Percentiles rank a stretch among this genome's conserved stretches.
Conservation (phyloP, 192 early-diverging fungal species). For the Coemansia sp. region DNA sequence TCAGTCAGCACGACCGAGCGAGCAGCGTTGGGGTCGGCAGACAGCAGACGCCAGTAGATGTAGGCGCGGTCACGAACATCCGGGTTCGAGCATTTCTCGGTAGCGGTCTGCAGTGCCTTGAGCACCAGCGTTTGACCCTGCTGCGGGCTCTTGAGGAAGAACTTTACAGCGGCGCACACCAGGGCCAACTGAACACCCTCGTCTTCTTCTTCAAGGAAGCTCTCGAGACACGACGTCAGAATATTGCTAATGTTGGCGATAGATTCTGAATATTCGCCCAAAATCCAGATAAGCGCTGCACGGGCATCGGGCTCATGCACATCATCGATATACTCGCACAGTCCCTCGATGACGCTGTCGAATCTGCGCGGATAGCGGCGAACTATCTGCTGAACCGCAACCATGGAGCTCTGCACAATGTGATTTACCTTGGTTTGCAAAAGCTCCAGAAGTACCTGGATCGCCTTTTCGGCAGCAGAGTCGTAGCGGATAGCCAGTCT, state of each 20-base stretch:
- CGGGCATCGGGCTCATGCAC: slow-evolving; percentile 91
- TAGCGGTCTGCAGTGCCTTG: slow-evolving; percentile 81
- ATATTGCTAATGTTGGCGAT: slow-evolving; percentile 82
- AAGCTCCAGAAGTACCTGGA: slow-evolving; percentile 86
- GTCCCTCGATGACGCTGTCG: slow-evolving; percentile 77
- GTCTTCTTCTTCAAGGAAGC: slow-evolving; percentile 81
- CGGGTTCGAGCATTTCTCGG: slow-evolving; percentile 87
- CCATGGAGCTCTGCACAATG: slow-evolving; percentile 88
- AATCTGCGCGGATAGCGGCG: slow-evolving; percentile 90
- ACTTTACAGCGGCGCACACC: slow-evolving; percentile 87
- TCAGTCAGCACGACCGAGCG: slow-evolving; percentile 89
- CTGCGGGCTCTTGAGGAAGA: slow-evolving; percentile 90
- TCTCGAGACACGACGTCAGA: slow-evolving; percentile 75
- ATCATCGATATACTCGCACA: slow-evolving; percentile 89
- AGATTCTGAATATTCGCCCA: slow-evolving; percentile 93
- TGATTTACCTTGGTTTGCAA: slow-evolving; percentile 87
- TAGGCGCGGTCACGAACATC: slow-evolving; percentile 96
- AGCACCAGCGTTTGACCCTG: slow-evolving; percentile 86
- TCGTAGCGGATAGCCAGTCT: slow-evolving; percentile 91
- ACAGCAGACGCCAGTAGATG: slow-evolving; percentile 96
- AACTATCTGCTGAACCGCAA: slow-evolving; percentile 94
- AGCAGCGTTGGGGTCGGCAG: slow-evolving; percentile 89
- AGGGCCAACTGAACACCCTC: slow-evolving; percentile 88
- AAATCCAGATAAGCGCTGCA: slow-evolving; percentile 90
- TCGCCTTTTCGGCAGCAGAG: slow-evolving; percentile 79